Evolutionary conservation across 208 protist species (phyloP), one percentile per base, ranked within the genome.

Genomic region (Acanthamoeba triangularis): DNA sequence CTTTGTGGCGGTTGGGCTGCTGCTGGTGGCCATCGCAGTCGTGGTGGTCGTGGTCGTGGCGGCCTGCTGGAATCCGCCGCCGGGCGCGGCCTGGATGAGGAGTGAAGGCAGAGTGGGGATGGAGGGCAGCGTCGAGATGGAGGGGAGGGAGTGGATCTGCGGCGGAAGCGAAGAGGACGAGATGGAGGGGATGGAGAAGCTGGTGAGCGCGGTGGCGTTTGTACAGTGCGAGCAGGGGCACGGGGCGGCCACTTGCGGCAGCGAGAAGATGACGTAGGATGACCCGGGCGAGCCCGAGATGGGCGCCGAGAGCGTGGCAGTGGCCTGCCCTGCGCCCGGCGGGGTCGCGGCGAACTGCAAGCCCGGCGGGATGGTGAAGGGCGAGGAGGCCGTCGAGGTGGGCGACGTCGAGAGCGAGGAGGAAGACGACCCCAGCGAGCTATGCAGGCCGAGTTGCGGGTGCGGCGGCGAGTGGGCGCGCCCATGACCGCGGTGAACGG

Each of bases 211-310:
- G 18, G 69, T 78, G 18, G 69, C 69, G 23, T 44, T 78, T 78
- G 69, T 78, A 78, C 69, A 78, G 33, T 78, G 69, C 33, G 69
- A 78, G 69, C 69, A 78, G 2, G 69, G 69, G 69, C 69, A 78
- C 30, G 69, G 69, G 13, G 69, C 69, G 20, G 69, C 69, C 14
- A 78, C 69, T 78, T 78, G 69, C 4, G 69, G 69, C 69, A 78
- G 69, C 16, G 69, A 78, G 33, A 78, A 78, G 33, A 78, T 78
- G 18, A 78, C 69, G 25, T 78, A 78, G 30, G 69, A 78, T 5
- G 69, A 78, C 16, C 69, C 69, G 28, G 69, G 69, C 33, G 69
- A 78, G 69, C 35, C 35, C 35, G 69, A 78, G 25, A 78, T 44
- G 28, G 69, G 69, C 35, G 69, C 69, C 33, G 69, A 78, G 33